phyloP scores from a whole-genome alignment of 495 filamentous ascomycete genomes.

The Jackrogersella minutella region DNA sequence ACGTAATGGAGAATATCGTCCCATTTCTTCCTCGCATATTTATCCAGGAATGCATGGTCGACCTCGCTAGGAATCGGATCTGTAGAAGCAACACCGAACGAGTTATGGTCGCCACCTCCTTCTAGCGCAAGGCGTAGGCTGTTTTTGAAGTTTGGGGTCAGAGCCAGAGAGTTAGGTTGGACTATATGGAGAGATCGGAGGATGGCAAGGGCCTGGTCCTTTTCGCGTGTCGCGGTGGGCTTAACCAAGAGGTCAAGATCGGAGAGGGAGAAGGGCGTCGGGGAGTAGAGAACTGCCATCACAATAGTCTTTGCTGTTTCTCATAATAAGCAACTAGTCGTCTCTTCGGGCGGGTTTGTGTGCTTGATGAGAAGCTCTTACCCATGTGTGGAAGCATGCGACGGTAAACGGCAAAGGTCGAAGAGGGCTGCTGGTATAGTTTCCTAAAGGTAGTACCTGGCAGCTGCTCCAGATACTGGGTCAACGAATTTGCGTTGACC shows the following conservation, averaged over 20 bases:
- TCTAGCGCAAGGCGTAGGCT: constrained; percentile 85
- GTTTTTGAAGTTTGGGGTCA: constrained; percentile 77
- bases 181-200: constrained; percentile 86
- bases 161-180: constrained; percentile 68
- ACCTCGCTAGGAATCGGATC: constrained; percentile 65
- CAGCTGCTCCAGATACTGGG: constrained; percentile 90
- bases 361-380: constrained; percentile 49
- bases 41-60: constrained; percentile 76
- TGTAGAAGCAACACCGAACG: constrained; percentile 84
- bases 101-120: constrained; percentile 82
- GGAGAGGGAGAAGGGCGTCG: constrained; percentile 72
- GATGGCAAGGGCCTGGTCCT: constrained; percentile 81
- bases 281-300: constrained; percentile 90
- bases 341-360: not conserved
- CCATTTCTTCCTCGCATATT: constrained; percentile 88
- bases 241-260: constrained; percentile 88
- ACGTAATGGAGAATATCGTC: constrained; percentile 96
- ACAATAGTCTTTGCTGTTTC: constrained; percentile 88
- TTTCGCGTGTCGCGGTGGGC: constrained; percentile 73
- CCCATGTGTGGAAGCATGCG: constrained; percentile 94
- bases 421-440: constrained; percentile 95
- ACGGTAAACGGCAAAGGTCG: constrained; percentile 92
- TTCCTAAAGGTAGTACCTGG: constrained; percentile 86
- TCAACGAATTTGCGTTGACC: constrained; percentile 53
- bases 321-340: constrained; percentile 17